These are phyloP conservation scores for Porphyrellus cyaneotinctus DNA, from an alignment of 768 basidiomycete species.

Conservation along the genomic window DNA sequence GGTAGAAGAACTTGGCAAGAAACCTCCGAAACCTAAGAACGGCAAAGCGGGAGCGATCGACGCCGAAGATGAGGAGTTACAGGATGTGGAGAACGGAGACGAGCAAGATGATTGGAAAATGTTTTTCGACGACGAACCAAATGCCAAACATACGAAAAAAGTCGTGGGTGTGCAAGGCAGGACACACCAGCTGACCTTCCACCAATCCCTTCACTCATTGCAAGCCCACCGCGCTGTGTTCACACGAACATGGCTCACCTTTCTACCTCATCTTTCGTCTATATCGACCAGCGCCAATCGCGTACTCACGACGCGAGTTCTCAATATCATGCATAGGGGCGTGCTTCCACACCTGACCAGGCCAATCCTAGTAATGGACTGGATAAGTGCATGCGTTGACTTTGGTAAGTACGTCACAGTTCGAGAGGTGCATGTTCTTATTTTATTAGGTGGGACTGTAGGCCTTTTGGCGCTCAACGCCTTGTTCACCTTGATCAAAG, in stretches of 20 bases:
- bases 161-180: constrained; percentile 41
- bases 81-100: constrained; percentile 36
- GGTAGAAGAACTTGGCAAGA: constrained; percentile 61
- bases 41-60: constrained; percentile 39
- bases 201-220: constrained; percentile 74
- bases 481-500: constrained; percentile 83
- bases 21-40: constrained; percentile 50
- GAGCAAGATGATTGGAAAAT: constrained; percentile 68
- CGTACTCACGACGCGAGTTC: constrained; percentile 47
- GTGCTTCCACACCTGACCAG: constrained; percentile 81
- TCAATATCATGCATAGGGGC: constrained; percentile 78
- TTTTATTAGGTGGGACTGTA: constrained; percentile 62
- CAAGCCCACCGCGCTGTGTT: constrained; percentile 78
- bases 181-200: constrained; percentile 61
- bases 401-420: constrained; percentile 46
- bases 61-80: constrained; percentile 31
- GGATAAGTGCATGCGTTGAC: constrained; percentile 82
- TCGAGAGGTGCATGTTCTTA: neutral
- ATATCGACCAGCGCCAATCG: constrained; percentile 30
- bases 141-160: constrained; percentile 33
- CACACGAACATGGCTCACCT: constrained; percentile 71
- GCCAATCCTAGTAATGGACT: constrained; percentile 83
- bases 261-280: constrained; percentile 58
- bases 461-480: constrained; percentile 90
- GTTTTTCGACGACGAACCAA: constrained; percentile 70